Base-by-base conservation (phyloP, 148 eudicot species). In the Rheum nobile region DNA sequence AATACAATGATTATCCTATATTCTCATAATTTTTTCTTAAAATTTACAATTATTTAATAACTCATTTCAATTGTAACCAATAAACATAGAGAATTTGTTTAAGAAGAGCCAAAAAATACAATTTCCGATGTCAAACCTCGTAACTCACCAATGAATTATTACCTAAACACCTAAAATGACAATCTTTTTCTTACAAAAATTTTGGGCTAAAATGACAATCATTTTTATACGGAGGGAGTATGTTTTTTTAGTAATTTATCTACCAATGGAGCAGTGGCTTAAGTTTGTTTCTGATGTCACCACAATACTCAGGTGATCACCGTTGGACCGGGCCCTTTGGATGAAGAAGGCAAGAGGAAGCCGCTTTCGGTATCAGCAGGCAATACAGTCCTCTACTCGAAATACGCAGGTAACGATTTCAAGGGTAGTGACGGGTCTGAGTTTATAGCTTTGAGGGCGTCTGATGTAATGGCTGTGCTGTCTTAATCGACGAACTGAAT, bases 381-480 rank as follows among this genome's bases (percentile, higher is more conserved):
- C 24, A 86, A 87, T 84, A 87, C 93, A 0, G 97, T 92, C 9
- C 50, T 92, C 85, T 92, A 87, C 83, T 87, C 97, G 19, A 92
- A 92, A 77, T 92, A 87, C 59, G 96, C 97, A 0, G 97, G 97
- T 26, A 92, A 83, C 73, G 97, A 92, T 68, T 92, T 90, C 82
- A 87, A 92, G 86, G 93, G 93, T 6, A 77, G 77, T 34, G 97
- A 90, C 77, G 97, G 97, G 22, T 86, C 96, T 3, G 82, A 90
- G 8, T 92, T 90, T 78, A 90, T 90, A 24, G 87, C 83, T 29
- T 88, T 92, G 35, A 79, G 86, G 78, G 90, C 85, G 17, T 82
- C 96, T 29, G 97, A 92, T 76, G 85, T 92, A 16, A 90, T 90
- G 86, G 97, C 97, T 16, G 92, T 90, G 43, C 79, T 88, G 3